Evolutionary conservation across 1,139 yeast genomes (phyloP).

Genomic region (Lodderomyces pseudojiufengensis): DNA sequence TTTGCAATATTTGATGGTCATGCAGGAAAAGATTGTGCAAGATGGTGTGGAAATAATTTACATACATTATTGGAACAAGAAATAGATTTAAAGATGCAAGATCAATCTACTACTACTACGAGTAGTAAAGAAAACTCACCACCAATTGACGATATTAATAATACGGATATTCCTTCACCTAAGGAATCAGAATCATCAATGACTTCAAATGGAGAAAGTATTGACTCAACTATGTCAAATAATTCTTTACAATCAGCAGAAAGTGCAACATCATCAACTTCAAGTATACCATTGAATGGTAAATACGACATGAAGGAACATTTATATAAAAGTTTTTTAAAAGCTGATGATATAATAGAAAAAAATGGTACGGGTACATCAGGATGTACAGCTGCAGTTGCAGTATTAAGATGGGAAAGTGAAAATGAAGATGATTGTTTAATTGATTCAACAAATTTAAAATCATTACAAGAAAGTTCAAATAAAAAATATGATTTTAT

Average conservation of each 20-base stretch:
- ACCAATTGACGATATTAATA: not conserved
- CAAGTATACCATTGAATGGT: constrained; percentile 15
- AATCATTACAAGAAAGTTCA: not conserved
- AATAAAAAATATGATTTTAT: constrained; percentile 36
- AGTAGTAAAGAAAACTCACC: too few species aligned
- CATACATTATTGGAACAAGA: constrained; percentile 63
- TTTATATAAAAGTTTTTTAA: constrained; percentile 58
- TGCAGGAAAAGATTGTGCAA: constrained; percentile 90
- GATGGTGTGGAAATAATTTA: constrained; percentile 90
- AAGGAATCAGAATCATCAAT: too few species aligned
- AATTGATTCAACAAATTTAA: constrained; percentile 4
- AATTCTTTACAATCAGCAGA: too few species aligned
- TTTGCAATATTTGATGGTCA: constrained; percentile 98
- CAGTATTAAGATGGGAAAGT: constrained; percentile 80
- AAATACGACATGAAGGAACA: constrained; percentile 47
- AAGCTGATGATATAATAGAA: constrained; percentile 70
- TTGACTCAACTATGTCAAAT: too few species aligned
- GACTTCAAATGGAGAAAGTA: too few species aligned
- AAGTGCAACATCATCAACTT: not conserved
- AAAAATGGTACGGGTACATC: constrained; percentile 61
- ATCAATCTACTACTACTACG: not conserved
- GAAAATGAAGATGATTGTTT: constrained; percentile 7
- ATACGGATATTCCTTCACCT: not conserved
- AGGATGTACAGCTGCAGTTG: constrained; percentile 96
- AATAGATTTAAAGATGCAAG: constrained; percentile 23